These are phyloP conservation scores for Zasmidium cellare DNA, from an alignment of 2,329 filamentous ascomycete species.

Conservation along the genomic window DNA sequence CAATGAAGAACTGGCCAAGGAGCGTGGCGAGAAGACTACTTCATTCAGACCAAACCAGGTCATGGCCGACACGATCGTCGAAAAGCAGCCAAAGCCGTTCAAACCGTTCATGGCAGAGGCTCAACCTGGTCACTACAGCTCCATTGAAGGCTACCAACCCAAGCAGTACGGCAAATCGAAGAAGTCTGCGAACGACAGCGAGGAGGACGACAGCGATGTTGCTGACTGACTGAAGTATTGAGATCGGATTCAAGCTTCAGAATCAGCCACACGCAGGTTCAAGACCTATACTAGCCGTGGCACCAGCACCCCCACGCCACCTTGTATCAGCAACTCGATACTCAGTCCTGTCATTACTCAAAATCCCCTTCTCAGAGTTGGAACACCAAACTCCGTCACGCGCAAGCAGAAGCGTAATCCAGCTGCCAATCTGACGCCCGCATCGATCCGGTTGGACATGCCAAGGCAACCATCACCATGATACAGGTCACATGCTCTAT, in stretches of 20 bases:
- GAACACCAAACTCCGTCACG: neutral
- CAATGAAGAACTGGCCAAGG: slow-evolving; percentile 42
- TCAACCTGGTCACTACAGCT: slow-evolving; percentile 11
- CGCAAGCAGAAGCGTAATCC: neutral
- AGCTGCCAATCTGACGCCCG: neutral
- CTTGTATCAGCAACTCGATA: neutral
- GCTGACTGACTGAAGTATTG: neutral
- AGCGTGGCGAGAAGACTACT: slow-evolving; percentile 43
- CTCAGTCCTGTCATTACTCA: no score
- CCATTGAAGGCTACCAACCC: slow-evolving; percentile 34
- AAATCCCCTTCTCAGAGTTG: neutral
- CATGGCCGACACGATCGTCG: slow-evolving; percentile 34
- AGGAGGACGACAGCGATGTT: slow-evolving; percentile 13
- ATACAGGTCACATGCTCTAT: neutral
- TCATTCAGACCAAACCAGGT: slow-evolving; percentile 33
- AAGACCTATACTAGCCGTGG: neutral
- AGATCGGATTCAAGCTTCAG: neutral
- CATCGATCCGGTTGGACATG: neutral
- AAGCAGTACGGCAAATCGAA: slow-evolving; percentile 13
- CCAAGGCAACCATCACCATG: neutral
- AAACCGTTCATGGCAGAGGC: slow-evolving; percentile 12
- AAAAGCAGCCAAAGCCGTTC: slow-evolving; percentile 28
- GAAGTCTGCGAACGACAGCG: slow-evolving; percentile 4
- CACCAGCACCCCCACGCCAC: neutral
- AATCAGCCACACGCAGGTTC: neutral